Conservation (phyloP, 1,284 basidiomycete species). For the Ustilago tritici region DNA sequence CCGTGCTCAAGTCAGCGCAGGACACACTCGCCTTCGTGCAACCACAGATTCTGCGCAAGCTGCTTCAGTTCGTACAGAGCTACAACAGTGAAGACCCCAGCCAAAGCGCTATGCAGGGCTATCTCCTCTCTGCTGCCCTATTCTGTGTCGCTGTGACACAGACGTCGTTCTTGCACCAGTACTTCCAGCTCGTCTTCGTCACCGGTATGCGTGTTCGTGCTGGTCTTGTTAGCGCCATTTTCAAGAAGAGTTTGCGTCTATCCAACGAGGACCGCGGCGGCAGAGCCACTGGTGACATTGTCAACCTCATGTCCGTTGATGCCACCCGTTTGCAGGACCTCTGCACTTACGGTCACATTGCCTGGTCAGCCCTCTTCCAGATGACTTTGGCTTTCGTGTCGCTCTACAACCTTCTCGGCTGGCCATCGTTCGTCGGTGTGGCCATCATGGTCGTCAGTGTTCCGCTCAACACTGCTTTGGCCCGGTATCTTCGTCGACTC, state of each 20-base stretch:
- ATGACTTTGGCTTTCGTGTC: conserved; percentile 72
- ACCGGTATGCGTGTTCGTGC: conserved; percentile 79
- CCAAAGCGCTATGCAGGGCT: conserved; percentile 54
- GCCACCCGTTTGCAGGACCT: conserved; percentile 90
- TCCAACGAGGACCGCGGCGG: conserved; percentile 83
- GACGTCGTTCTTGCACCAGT: conserved; percentile 82
- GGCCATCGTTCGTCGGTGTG: conserved; percentile 83
- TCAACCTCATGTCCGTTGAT: conserved; percentile 94
- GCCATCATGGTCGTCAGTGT: conserved; percentile 78
- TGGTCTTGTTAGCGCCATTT: conserved; percentile 89
- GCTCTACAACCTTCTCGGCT: conserved; percentile 81
- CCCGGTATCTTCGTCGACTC: conserved; percentile 80
- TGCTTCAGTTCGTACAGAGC: conserved; percentile 78
- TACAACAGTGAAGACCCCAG: conserved; percentile 27
- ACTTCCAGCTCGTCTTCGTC: conserved; percentile 75
- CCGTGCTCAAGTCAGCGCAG: conserved; percentile 58
- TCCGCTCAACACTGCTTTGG: conserved; percentile 79
- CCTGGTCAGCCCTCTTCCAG: conserved; percentile 77
- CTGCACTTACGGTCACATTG: conserved; percentile 81
- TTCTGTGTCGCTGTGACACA: conserved; percentile 78
- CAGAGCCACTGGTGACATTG: conserved; percentile 82
- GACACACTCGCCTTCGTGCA: conserved; percentile 77
- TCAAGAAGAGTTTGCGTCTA: conserved; percentile 75
- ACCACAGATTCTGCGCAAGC: conserved; percentile 84
- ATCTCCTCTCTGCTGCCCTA: conserved; percentile 71